Base-by-base conservation (phyloP, 495 filamentous ascomycete genomes). In the Niebla homalea region DNA sequence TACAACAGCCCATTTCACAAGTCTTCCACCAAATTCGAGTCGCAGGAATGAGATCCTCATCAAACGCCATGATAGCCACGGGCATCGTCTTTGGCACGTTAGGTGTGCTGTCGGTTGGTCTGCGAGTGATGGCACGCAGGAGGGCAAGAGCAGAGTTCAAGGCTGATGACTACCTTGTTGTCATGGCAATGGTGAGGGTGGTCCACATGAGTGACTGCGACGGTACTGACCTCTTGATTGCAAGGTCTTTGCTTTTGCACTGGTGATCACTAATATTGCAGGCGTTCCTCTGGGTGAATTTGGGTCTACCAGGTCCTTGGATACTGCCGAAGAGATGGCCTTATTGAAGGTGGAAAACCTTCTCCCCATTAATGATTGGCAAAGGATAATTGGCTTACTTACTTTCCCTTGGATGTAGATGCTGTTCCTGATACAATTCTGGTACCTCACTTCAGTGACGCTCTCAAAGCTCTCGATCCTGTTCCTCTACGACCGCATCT, bases 201-300 rank as follows among this genome's bases (percentile, higher is more conserved):
- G 18, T 40, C 15, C 10, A 10, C 0, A 22, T 12, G 11, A 23
- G 14, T 2, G 4, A 5, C 22, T 42, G 10, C 2, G 35, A 7
- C 2, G 6, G 8, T 43, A 19, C 21, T 32, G 11, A 23, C 43
- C 29, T 21, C 14, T n/a, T 11, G 16, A 18, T 25, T 7, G 11
- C 3, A 3, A 56, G 54, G 3, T 43, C 2, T 52, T 52, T 11
- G 52, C 54, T 1, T 40, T 52, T 8, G 54, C 43, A 29, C 49
- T 56, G 3, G 49, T 42, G 5, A 18, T 52, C 19, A 52, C 49
- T 6, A 49, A 52, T 46, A 48, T 56, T 14, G 36, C 52, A 6
- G 54, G 54, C 16, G 54, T 56, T 20, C 44, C 44, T 36, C 29
- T 56, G 12, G 54, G 54, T 26, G 49, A 40, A 14, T 52, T 56